Evolutionary conservation across 179 eudicot species (phyloP).

Genomic region (Heliamphora pulchella): DNA sequence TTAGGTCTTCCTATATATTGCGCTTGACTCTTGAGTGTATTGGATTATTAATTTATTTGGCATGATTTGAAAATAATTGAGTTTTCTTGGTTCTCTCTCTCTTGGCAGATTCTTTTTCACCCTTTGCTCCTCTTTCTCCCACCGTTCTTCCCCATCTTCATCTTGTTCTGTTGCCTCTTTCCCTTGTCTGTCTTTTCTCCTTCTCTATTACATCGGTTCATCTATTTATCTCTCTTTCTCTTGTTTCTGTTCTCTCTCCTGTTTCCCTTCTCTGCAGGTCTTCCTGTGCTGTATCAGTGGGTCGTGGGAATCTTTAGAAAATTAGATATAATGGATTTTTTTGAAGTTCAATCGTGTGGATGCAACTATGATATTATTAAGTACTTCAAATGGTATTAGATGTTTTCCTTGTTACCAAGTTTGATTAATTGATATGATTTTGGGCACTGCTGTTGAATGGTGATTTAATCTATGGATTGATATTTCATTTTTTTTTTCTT

Average conservation of each 20-base stretch:
- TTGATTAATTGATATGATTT: neutral
- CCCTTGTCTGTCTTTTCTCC: neutral
- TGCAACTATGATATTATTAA: neutral
- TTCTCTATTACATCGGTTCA: neutral
- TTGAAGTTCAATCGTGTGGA: neutral
- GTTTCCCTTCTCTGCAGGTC: neutral
- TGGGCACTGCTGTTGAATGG: neutral
- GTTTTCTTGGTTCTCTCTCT: conserved; percentile 4
- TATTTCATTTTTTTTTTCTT: neutral
- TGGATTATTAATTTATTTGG: neutral
- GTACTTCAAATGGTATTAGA: neutral
- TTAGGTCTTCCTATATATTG: neutral
- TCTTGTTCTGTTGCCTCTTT: neutral
- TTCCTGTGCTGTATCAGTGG: neutral
- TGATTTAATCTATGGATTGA: neutral
- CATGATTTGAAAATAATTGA: neutral
- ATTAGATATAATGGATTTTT: neutral
- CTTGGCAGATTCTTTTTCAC: neutral
- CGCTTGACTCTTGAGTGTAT: neutral
- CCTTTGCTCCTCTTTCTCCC: neutral
- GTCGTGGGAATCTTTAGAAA: neutral
- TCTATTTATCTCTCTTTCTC: neutral
- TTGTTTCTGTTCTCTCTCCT: neutral
- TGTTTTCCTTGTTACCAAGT: neutral
- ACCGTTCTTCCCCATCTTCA: neutral